Evolutionary conservation across 352 stramenopile genomes (phyloP), one percentile per base, ranked within the genome.

Genomic region (Pythium vanterpoolii): DNA sequence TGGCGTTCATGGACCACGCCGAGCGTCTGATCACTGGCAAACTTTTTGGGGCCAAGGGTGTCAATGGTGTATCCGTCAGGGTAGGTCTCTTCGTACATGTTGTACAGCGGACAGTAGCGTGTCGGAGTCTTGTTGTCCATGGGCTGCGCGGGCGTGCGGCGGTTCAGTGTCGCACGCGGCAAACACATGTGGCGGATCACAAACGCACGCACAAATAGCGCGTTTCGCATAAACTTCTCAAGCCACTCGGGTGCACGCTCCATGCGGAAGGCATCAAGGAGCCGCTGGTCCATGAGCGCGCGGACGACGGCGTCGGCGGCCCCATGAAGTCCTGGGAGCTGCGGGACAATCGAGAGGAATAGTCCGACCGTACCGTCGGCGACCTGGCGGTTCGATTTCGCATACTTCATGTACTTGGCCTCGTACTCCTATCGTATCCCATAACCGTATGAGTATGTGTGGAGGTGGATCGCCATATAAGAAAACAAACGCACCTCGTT

Each of bases 331-430:
- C 43, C 54, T 10, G 54, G 54, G 24, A 61, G 16, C 19, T 19
- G 28, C 5, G 54, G 54, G 5, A 61, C 31, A 8, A 54, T 30
- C 33, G 54, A 61, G 24, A 61, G 54, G 33, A 61, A 61, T 10
- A 61, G 54, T 1, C 4, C 54, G 24, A 61, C 30, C 2, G 54
- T 61, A 8, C 19, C 54, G 33, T 61, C 26, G 23, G 54, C 54
- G 28, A 61, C 43, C 21, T 18, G 34, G 7, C 24, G 7, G 42
- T 61, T 61, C 11, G 31, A 34, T 1, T 43, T 7, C n/a, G 42
- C 31, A n/a, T 54, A 61, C 42, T 54, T 52, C 54, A 61, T 61
- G 54, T 52, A 52, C 53, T 61, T 53, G 28, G 30, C 24, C 33
- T 61, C 54, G 44, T 61, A 54, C 33, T 61, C 54, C 30, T 46